Percentiles rank a stretch among this genome's conserved stretches.
phyloP scores from a whole-genome alignment of 192 early-diverging fungal genomes.

The Umbelopsis vinacea region DNA sequence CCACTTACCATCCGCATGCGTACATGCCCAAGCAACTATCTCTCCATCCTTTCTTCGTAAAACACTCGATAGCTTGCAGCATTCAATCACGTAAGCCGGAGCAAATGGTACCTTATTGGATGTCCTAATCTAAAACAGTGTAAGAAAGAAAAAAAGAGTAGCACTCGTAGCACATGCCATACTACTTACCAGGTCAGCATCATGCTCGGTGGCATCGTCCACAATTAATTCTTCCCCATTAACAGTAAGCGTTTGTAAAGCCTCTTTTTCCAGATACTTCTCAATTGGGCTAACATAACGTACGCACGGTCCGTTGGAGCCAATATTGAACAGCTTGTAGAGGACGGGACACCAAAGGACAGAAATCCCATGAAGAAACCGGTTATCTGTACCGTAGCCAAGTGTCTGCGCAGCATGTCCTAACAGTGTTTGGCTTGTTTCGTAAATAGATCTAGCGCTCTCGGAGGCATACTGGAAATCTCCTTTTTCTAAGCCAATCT shows the following conservation, averaged over 20 bases:
- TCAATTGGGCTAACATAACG: neutral
- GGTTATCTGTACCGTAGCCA: neutral
- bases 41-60: neutral
- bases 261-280: neutral
- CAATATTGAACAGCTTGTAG: neutral
- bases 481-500: constrained; percentile 5
- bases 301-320: constrained; percentile 5
- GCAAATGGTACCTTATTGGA: neutral
- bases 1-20: neutral
- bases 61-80: neutral
- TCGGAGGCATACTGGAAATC: neutral
- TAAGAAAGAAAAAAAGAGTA: neutral
- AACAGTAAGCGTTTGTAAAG: neutral
- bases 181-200: neutral
- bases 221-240: neutral
- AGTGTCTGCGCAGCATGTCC: neutral
- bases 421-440: neutral
- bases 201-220: neutral
- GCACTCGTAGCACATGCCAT: neutral
- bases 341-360: neutral
- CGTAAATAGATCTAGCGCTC: neutral
- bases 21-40: neutral
- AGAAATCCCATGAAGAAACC: constrained; percentile 6
- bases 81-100: neutral
- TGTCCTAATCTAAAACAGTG: neutral